Base-by-base conservation (phyloP, 495 filamentous ascomycete species). In the Hypoxylon intermedium region DNA sequence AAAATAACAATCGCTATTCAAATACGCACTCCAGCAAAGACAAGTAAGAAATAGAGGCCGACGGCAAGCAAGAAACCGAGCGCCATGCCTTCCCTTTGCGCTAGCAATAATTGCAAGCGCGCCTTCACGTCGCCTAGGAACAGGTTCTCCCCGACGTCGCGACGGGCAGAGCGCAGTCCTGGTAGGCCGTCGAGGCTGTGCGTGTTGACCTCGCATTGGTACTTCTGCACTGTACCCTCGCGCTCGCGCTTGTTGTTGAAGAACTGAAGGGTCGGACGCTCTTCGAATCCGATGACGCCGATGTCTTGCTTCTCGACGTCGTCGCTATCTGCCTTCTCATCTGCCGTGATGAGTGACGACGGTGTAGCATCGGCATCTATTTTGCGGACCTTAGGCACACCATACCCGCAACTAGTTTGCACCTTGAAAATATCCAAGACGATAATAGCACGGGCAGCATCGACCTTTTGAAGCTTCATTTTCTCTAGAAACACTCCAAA, bases 381-480 rank as follows among this genome's bases (percentile, higher is more conserved):
- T 31, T 28, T 63, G 44, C 16, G 72, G 58, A 44, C 57, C 6
- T 82, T 63, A 0, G 84, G 83, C 2, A 87, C 83, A 9, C 80
- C 82, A 60, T 74, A 86, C 1, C 84, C 82, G 59, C 84, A 86
- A 7, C 79, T 80, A 13, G 79, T 82, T 76, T 85, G 82, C 6
- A 84, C 77, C 74, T 86, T 84, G 57, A 76, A 87, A 23, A 87
- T 69, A 65, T 85, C 75, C 51, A 87, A 58, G 38, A 80, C 19
- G 43, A 87, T 79, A 26, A 87, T 75, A 9, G 84, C 83, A 20
- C 85, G 74, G 20, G 76, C 77, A 0, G 79, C 82, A 23, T 67
- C 56, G 26, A 58, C 56, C 30, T 48, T 60, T 13, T 71, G 57
- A 6, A 78, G 37, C 28, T 69, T 68, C 68, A 78, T 68, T 21